Evolutionary conservation across 78 protist species (phyloP).

Genomic region (Dictyostelium capitatum): DNA sequence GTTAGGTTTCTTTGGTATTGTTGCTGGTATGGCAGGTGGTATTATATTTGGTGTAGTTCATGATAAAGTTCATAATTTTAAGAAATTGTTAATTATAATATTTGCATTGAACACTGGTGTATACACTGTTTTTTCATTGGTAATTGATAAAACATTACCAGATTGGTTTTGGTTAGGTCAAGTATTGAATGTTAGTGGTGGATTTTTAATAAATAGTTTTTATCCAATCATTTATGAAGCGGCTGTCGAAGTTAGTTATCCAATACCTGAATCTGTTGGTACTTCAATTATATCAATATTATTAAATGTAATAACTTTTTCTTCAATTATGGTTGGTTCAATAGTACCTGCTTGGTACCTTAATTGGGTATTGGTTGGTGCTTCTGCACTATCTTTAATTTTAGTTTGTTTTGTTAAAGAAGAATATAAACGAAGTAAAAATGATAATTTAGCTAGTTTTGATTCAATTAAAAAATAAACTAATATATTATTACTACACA

Average conservation of each 20-base stretch:
- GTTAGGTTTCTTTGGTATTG: slow-evolving; percentile 81
- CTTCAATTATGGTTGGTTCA: slow-evolving; percentile 14
- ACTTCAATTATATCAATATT: slow-evolving; percentile 55
- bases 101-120: slow-evolving; percentile 18
- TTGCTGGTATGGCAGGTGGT: slow-evolving; percentile 72
- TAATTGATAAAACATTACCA: slow-evolving; percentile 21
- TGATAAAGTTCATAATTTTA: slow-evolving; percentile 54
- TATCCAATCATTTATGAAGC: slow-evolving; percentile 77
- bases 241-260: slow-evolving; percentile 47
- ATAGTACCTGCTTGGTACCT: slow-evolving; percentile 5
- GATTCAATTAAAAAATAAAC: neutral
- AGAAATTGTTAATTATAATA: neutral
- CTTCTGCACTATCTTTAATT: slow-evolving; percentile 12
- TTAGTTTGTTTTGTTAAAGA: slow-evolving; percentile 44
- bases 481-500: too few species aligned
- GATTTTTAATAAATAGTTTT: slow-evolving; percentile 47
- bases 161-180: slow-evolving; percentile 68
- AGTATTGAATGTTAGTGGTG: slow-evolving; percentile 45
- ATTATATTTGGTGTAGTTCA: slow-evolving; percentile 24
- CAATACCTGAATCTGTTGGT: slow-evolving; percentile 63
- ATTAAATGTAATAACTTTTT: slow-evolving; percentile 46
- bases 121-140: slow-evolving; percentile 27
- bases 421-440: slow-evolving; percentile 51
- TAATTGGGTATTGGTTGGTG: slow-evolving; percentile 59
- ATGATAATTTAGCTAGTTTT: slow-evolving; percentile 28